Evolutionary conservation across 129 eudicot genomes (phyloP).

Genomic region (Ambrosia trifida): DNA sequence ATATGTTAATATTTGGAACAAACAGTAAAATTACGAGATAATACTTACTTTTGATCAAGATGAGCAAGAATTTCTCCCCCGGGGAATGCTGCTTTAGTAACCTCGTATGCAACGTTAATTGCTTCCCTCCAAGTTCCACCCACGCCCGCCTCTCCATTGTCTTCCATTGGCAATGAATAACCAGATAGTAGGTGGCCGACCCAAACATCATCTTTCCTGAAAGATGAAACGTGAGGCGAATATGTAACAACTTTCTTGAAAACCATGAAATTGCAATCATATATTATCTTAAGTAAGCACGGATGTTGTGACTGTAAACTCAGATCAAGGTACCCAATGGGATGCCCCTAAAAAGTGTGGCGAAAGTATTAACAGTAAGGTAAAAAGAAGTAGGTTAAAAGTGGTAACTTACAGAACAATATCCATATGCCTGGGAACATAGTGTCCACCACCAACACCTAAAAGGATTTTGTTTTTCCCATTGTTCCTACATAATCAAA

Average conservation of each 20-base stretch:
- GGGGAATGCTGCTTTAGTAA: constrained; percentile 60
- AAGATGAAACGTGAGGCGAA: constrained; percentile 15
- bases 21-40: background rate
- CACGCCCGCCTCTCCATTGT: constrained; percentile 40
- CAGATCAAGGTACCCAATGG: background rate
- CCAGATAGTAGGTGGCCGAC: constrained; percentile 73
- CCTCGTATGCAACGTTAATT: constrained; percentile 61
- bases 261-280: background rate
- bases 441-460: constrained; percentile 97
- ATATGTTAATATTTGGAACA: background rate
- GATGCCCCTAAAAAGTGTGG: background rate
- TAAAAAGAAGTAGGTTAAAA: background rate
- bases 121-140: constrained; percentile 79
- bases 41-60: constrained; percentile 66
- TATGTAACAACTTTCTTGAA: background rate
- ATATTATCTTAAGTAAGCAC: background rate
- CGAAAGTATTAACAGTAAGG: background rate
- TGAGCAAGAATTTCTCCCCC: constrained; percentile 68
- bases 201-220: constrained; percentile 69
- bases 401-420: constrained; percentile 58
- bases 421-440: constrained; percentile 97
- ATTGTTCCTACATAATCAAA: constrained; percentile 48
- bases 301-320: constrained; percentile 12
- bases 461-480: constrained; percentile 74
- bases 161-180: constrained; percentile 74